These are phyloP conservation scores for Trichoderma brevicompactum DNA, from an alignment of 2,329 filamentous ascomycete species.

Conservation along the genomic window DNA sequence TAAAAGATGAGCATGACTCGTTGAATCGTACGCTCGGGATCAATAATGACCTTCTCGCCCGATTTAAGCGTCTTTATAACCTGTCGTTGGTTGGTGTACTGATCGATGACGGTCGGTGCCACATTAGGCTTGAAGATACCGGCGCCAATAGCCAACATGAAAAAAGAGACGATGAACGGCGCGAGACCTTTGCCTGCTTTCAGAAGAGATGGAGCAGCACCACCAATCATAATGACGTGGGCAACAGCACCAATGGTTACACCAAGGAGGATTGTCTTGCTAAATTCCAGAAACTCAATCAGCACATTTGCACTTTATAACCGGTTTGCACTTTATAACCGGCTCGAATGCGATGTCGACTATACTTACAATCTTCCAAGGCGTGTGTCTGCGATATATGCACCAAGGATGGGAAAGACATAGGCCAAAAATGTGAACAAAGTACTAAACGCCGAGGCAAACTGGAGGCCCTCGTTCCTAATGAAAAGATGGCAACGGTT, in stretches of 20 bases:
- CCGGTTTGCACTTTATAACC: not conserved
- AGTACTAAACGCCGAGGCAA: slow-evolving; percentile 28
- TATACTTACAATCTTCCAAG: slow-evolving; percentile 29
- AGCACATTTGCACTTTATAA: not conserved
- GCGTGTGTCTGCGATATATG: slow-evolving; percentile 26
- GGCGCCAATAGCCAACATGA: slow-evolving; percentile 25
- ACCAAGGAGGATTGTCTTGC: slow-evolving; percentile 29
- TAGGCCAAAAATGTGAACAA: slow-evolving; percentile 30
- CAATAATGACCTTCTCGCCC: slow-evolving; percentile 29
- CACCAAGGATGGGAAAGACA: slow-evolving; percentile 28
- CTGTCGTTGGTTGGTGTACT: slow-evolving; percentile 25
- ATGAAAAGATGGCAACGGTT: not conserved
- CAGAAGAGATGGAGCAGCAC: slow-evolving; percentile 28
- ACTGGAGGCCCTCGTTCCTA: slow-evolving; percentile 28
- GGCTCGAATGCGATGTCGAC: not conserved
- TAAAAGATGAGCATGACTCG: slow-evolving; percentile 28
- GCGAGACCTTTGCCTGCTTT: slow-evolving; percentile 27
- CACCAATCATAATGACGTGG: slow-evolving; percentile 29
- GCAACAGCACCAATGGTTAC: slow-evolving; percentile 26
- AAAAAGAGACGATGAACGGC: slow-evolving; percentile 27
- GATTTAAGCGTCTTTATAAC: slow-evolving; percentile 30
- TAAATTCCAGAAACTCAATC: not conserved
- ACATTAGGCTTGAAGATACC: slow-evolving; percentile 31
- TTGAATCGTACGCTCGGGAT: slow-evolving; percentile 28
- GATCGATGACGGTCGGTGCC: slow-evolving; percentile 24